Percentiles rank a stretch among this genome's conserved stretches.
These are phyloP conservation scores for Backusella mclennaniae DNA, from an alignment of 192 early-diverging fungal species.

Conservation along the genomic window DNA sequence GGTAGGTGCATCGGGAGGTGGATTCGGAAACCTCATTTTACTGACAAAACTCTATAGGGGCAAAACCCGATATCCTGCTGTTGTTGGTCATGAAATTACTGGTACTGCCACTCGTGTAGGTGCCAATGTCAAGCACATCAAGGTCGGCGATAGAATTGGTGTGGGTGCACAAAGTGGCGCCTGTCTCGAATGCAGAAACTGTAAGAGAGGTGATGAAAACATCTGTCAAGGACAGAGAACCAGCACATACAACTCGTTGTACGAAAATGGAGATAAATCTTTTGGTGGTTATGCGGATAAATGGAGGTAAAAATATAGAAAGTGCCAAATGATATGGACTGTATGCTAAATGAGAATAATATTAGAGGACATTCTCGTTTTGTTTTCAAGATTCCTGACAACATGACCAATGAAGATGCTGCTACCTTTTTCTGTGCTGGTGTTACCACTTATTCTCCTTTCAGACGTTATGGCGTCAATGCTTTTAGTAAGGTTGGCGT, in stretches of 20 bases:
- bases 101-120: constrained; percentile 45
- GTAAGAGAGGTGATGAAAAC: constrained; percentile 39
- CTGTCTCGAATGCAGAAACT: constrained; percentile 49
- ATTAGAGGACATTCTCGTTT: constrained; percentile 55
- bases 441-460: constrained; percentile 48
- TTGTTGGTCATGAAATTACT: constrained; percentile 57
- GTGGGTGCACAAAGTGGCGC: constrained; percentile 64
- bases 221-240: constrained; percentile 46
- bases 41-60: background rate
- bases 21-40: no score
- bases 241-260: constrained; percentile 42
- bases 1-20: background rate
- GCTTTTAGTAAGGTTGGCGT: constrained; percentile 53
- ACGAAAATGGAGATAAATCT: constrained; percentile 40
- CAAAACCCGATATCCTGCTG: constrained; percentile 36
- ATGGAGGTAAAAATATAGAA: constrained; percentile 4
- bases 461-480: constrained; percentile 45
- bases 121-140: constrained; percentile 33
- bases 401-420: constrained; percentile 51
- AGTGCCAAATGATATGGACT: background rate
- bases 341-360: background rate
- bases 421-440: constrained; percentile 84
- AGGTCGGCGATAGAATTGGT: constrained; percentile 51
- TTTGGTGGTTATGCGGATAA: constrained; percentile 48
- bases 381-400: constrained; percentile 61